Percentiles rank a stretch among this genome's conserved stretches.
These are phyloP conservation scores for Chamaecyparis obtusa DNA, from an alignment of 75 land plant species.

Conservation along the genomic window DNA sequence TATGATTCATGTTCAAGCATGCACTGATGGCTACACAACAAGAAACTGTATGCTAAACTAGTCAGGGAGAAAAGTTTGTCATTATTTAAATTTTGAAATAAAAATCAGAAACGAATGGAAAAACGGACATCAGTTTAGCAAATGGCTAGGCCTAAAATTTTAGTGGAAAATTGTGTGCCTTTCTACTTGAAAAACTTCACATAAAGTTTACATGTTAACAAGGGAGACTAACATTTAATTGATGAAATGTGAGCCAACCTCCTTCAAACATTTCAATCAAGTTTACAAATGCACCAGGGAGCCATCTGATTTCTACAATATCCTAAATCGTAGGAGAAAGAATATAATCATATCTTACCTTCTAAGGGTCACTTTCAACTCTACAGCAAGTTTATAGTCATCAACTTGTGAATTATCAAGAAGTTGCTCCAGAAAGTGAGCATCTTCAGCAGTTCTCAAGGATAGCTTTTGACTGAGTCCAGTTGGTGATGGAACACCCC, in stretches of 20 bases:
- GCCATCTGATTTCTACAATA: background rate
- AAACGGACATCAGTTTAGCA: background rate
- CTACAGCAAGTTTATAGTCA: constrained; percentile 76
- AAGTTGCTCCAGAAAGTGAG: constrained; percentile 88
- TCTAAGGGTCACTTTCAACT: constrained; percentile 73
- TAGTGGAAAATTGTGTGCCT: background rate
- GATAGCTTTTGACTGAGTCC: constrained; percentile 63
- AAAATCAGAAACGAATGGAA: background rate
- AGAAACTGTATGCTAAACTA: background rate
- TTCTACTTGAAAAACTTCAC: background rate
- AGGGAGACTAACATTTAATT: background rate
- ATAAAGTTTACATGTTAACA: background rate
- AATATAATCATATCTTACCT: constrained; percentile 46
- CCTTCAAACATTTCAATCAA: background rate
- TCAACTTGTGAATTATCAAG: constrained; percentile 95
- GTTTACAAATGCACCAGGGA: background rate
- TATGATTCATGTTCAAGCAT: background rate
- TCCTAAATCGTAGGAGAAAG: background rate
- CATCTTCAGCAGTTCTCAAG: constrained; percentile 74
- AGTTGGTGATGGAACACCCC: constrained; percentile 76
- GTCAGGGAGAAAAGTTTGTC: background rate
- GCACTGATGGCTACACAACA: background rate
- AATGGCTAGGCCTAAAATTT: background rate
- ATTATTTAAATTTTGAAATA: background rate
- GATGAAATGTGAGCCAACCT: background rate